Percentiles rank a stretch among this genome's conserved stretches.
Conservation (phyloP, 1,284 basidiomycete genomes). For the Sparassis latifolia region DNA sequence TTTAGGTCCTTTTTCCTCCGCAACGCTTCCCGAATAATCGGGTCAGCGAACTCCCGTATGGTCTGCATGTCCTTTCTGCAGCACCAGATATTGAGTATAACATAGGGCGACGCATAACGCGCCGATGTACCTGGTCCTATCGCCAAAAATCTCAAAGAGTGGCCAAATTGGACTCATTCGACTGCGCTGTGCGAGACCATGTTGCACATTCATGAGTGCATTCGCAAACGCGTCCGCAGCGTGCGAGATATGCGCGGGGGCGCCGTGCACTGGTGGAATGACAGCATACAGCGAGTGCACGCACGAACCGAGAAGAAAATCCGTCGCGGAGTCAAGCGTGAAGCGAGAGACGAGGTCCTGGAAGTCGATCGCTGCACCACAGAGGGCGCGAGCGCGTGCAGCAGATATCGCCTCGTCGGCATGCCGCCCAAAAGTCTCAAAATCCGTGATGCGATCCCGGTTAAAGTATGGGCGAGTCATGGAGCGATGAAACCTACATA, state of each 20-base stretch:
- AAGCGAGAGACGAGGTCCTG: constrained; percentile 26
- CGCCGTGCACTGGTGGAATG: constrained; percentile 17
- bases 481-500: constrained; percentile 17
- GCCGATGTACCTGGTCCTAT: constrained; percentile 16
- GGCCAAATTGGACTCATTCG: constrained; percentile 27
- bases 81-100: not conserved
- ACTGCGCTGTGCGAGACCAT: constrained; percentile 20
- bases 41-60: constrained; percentile 29
- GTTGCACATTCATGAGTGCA: constrained; percentile 34
- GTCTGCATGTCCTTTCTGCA: constrained; percentile 21
- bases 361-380: constrained; percentile 9
- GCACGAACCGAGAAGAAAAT: constrained; percentile 30
- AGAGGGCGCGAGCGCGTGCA: not conserved
- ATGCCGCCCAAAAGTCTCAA: not conserved
- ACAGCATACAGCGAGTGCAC: constrained; percentile 21
- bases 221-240: constrained; percentile 27
- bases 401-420: not conserved
- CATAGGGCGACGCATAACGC: too few relatives aligned
- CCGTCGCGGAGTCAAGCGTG: constrained; percentile 30
- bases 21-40: constrained; percentile 32
- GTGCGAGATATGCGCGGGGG: constrained; percentile 1
- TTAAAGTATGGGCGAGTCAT: constrained; percentile 14
- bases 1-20: constrained; percentile 11
- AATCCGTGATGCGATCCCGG: not conserved
- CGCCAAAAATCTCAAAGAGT: constrained; percentile 26